Evolutionary conservation across 192 early-diverging fungal genomes (phyloP).

Genomic region (Allomyces arbusculus): DNA sequence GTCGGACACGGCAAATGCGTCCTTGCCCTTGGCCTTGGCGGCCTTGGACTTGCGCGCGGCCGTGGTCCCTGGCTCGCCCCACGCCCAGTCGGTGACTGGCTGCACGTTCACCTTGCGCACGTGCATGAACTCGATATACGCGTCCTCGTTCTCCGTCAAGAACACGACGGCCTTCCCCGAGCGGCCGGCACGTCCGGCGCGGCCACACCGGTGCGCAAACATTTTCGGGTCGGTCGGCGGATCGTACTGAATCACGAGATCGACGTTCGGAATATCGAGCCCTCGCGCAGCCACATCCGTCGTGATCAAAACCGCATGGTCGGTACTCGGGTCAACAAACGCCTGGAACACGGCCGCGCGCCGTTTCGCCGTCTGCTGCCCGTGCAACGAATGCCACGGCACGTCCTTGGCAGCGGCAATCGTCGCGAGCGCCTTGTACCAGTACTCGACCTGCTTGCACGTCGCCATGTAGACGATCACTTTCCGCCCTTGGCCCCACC

Average conservation of each 20-base stretch:
- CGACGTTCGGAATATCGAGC: conserved; percentile 87
- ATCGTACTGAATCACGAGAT: conserved; percentile 84
- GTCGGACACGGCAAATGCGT: conserved; percentile 15
- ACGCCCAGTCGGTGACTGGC: conserved; percentile 22
- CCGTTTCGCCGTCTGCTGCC: conserved; percentile 77
- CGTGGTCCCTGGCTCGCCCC: conserved; percentile 11
- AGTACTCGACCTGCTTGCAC: conserved; percentile 90
- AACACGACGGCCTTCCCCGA: conserved; percentile 72
- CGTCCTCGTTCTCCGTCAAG: conserved; percentile 66
- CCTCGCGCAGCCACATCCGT: conserved; percentile 94
- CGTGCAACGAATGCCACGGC: conserved; percentile 60
- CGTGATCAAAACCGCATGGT: conserved; percentile 60
- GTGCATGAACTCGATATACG: conserved; percentile 69
- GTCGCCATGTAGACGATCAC: conserved; percentile 91
- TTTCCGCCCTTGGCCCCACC: conserved; percentile 39
- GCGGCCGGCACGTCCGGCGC: conserved; percentile 74
- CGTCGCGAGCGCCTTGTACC: conserved; percentile 39
- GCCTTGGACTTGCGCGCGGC: conserved; percentile 9
- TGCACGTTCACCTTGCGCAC: conserved; percentile 75
- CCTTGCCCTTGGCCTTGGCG: conserved; percentile 13
- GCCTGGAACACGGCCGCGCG: conserved; percentile 58
- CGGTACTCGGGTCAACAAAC: conserved; percentile 41
- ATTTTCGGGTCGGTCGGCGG: conserved; percentile 89
- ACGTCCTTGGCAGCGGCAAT: conserved; percentile 25
- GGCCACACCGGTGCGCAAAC: conserved; percentile 86